phyloP scores from a whole-genome alignment of 1,284 basidiomycete species.

The Trametes versicolor region DNA sequence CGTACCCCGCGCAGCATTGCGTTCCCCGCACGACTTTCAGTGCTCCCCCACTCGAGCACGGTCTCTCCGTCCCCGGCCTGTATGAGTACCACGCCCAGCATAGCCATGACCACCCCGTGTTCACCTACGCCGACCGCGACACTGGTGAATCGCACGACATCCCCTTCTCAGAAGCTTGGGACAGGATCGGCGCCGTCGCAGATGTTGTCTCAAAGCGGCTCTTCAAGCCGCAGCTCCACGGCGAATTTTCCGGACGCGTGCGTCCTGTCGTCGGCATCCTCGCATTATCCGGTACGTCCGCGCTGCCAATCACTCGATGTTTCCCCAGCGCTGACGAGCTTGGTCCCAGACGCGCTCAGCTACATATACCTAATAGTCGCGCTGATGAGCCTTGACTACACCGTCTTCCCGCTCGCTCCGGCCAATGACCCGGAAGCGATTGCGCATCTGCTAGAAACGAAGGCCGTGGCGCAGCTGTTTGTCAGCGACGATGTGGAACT shows the following conservation, averaged over 20 bases:
- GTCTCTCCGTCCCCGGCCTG: conserved; percentile 33
- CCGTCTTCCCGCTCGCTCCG: conserved; percentile 28
- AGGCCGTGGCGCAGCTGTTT: conserved; percentile 5
- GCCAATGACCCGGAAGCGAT: conserved; percentile 24
- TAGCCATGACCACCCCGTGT: conserved; percentile 36
- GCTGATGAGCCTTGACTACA: conserved; percentile 23
- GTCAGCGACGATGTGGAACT: conserved; percentile 19
- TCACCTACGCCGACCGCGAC: conserved; percentile 30
- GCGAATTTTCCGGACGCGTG: not conserved
- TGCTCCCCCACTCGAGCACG: conserved; percentile 16
- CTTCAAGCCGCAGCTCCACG: not conserved
- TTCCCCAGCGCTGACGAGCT: not conserved
- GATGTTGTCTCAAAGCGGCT: not conserved
- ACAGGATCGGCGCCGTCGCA: conserved; percentile 9
- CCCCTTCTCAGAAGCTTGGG: conserved; percentile 15
- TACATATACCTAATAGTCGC: conserved; percentile 21
- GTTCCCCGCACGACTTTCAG: conserved; percentile 22
- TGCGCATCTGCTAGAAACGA: conserved; percentile 27
- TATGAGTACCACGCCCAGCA: conserved; percentile 36
- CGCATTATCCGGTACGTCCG: conserved; percentile 11
- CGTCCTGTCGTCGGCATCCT: conserved; percentile 16
- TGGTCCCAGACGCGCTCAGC: conserved; percentile 18
- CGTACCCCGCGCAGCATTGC: no score
- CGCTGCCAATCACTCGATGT: not conserved
- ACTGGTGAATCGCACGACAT: not conserved